Base-by-base conservation (phyloP, 2,329 filamentous ascomycete genomes). In the Talaromyces amestolkiae region DNA sequence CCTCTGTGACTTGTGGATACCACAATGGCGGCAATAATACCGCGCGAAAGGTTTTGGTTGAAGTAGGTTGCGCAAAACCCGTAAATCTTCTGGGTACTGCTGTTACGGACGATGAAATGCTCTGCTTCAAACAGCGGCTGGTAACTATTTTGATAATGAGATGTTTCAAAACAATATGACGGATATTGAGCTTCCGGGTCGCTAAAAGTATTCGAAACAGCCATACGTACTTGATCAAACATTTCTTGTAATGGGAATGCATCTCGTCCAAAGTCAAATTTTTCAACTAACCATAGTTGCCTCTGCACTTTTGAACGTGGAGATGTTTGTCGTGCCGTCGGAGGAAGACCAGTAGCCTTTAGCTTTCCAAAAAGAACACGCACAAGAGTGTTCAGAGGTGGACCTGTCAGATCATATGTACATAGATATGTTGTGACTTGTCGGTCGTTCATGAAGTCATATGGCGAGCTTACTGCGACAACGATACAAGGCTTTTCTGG, bases 151-250 rank as follows among this genome's bases (percentile, higher is more conserved):
- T 58, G 31, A 43, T 62, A 65, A n/a, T 49, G 58, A 39, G 64
- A 43, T 39, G 58, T 41, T 19, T 65, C 64, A 51, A 65, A 65
- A 49, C 64, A 65, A 10, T 65, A 65, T 49, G 64, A 60, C 7
- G 64, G 64, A 62, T 65, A 65, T 33, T 65, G 64, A 33, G 64
- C 64, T 39, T 65, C 64, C 17, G 64, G 64, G 43, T 65, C 64
- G 41, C 64, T 65, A 19, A 65, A 65, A 9, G 58, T 65, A 47
- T 65, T 65, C 19, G 64, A 65, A 10, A 59, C 64, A 6, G 58
- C 64, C 58, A 65, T 49, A 13, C 64, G 58, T 9, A 65, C 64
- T 47, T 65, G 64, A 22, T 65, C 64, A 31, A 65, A 62, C 15
- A 65, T 45, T 15, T 65, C 64, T 27, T 65, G 64, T 39, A 65